Conservation (phyloP, 192 early-diverging fungal genomes). For the Paraglomus occultum region DNA sequence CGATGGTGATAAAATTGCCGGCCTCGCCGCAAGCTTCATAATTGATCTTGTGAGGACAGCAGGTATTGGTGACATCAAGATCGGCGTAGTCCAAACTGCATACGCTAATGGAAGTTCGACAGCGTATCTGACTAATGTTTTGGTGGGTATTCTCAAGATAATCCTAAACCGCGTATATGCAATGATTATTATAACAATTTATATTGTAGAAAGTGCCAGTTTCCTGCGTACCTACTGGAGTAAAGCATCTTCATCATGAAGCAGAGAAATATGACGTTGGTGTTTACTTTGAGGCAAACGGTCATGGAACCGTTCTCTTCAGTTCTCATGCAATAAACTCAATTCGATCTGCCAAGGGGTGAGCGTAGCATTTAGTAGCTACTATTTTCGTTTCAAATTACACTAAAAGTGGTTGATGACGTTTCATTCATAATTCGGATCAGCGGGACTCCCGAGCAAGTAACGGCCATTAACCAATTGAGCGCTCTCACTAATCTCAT, state of each 20-base stretch:
- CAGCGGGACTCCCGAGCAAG: conserved; percentile 71
- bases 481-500: conserved; percentile 87
- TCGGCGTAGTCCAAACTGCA: conserved; percentile 98
- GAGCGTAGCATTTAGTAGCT: conserved; percentile 15
- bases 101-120: conserved; percentile 99
- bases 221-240: conserved; percentile 94
- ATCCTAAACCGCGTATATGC: not conserved
- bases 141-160: conserved; percentile 52
- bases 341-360: conserved; percentile 67
- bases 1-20: conserved; percentile 99
- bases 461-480: conserved; percentile 75
- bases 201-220: conserved; percentile 82
- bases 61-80: conserved; percentile 70
- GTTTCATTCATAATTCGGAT: not conserved
- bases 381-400: not conserved
- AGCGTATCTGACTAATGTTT: conserved; percentile 81
- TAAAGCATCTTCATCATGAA: conserved; percentile 99
- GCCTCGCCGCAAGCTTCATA: conserved; percentile 90
- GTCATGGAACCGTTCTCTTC: conserved; percentile 98
- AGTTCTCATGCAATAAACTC: conserved; percentile 74
- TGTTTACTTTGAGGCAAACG: conserved; percentile 99
- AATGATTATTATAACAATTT: conserved; percentile 3
- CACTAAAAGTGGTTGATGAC: not conserved
- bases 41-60: conserved; percentile 86
- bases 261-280: conserved; percentile 97